phyloP scores from a whole-genome alignment of 163 green algal species.

The Volvox carteri region DNA sequence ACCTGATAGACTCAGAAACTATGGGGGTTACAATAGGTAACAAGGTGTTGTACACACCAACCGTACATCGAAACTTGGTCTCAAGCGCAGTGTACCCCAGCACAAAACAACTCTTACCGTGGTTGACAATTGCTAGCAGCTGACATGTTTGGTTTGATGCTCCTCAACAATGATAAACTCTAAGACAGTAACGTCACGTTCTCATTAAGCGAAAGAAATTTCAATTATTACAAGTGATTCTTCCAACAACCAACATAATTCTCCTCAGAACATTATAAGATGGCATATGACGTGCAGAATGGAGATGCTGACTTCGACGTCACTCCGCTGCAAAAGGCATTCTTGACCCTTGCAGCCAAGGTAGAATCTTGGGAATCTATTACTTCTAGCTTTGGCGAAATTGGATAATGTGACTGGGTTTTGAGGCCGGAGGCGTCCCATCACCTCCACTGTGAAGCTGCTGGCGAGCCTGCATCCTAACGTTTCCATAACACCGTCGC shows the following conservation, averaged over 20 bases:
- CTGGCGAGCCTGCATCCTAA: not conserved
- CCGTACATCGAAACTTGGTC: slow-evolving; percentile 1
- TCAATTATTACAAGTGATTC: too few relatives aligned
- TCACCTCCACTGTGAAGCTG: not conserved
- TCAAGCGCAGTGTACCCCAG: not conserved
- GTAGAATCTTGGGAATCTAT: not conserved
- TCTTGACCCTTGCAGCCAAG: slow-evolving; percentile 55
- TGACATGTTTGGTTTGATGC: not conserved
- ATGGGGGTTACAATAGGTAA: too few relatives aligned
- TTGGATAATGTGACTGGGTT: too few relatives aligned
- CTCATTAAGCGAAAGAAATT: not conserved
- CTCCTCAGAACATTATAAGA: not conserved
- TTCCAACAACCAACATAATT: not conserved
- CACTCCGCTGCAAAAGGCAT: slow-evolving; percentile 55
- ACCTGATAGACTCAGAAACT: too few relatives aligned
- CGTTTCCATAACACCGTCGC: not conserved
- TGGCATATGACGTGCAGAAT: slow-evolving; percentile 26
- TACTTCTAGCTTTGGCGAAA: too few relatives aligned
- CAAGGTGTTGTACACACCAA: not conserved
- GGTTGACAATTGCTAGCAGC: too few relatives aligned
- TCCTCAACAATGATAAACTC: not conserved
- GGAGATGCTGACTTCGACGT: slow-evolving; percentile 53
- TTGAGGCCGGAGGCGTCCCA: not conserved
- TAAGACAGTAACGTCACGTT: not conserved
- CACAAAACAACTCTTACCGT: not conserved